Base-by-base conservation (phyloP, 495 filamentous ascomycete species). In the Baudoinia panamericana region DNA sequence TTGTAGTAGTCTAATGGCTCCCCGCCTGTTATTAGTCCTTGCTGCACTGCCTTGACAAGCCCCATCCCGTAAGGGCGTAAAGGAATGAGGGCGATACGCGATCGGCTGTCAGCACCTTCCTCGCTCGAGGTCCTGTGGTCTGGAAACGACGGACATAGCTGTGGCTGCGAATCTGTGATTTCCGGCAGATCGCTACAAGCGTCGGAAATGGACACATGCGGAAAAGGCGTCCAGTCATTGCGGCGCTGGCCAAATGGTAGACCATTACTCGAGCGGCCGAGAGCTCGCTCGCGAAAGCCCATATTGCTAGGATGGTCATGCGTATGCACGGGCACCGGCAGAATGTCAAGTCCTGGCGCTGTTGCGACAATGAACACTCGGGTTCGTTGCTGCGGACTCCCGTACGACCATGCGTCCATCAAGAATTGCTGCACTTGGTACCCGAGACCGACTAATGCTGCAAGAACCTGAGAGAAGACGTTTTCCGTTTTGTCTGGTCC, bases 321-420 rank as follows among this genome's bases (percentile, higher is more conserved):
- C 1, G 82, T 78, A 2, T 65, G 60, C 3, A 56, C 30, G 3
- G 82, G 82, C 9, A 58, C 58, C 3, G 62, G 52, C 0, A 74
- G 65, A 7, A 77, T 64, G 8, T 43, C 55, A 4, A 72, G 52
- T 0, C 75, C 76, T 0, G 80, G 74, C 6, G 76, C 77, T 17
- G 79, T 66, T 29, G 81, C 71, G 22, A 61, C 63, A 7, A 85
- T 63, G 48, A 86, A 82, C 0, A 86, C 53, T 12, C 82, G 65
- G 11, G 61, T 71, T 12, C 82, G 65, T 23, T 51, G 56, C 56
- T 86, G 80, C 0, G 73, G 58, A 11, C 70, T 68, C 12, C 79
- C 78, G 49, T 67, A 72, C 2, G 68, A 75, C 76, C 76, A 84
- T 0, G 80, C 69, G 53, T 85, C 78, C 5, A 78, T 55, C 8